These are phyloP conservation scores for Sporothrix dimorphospora DNA, from an alignment of 2,329 filamentous ascomycete genomes.

Conservation along the genomic window DNA sequence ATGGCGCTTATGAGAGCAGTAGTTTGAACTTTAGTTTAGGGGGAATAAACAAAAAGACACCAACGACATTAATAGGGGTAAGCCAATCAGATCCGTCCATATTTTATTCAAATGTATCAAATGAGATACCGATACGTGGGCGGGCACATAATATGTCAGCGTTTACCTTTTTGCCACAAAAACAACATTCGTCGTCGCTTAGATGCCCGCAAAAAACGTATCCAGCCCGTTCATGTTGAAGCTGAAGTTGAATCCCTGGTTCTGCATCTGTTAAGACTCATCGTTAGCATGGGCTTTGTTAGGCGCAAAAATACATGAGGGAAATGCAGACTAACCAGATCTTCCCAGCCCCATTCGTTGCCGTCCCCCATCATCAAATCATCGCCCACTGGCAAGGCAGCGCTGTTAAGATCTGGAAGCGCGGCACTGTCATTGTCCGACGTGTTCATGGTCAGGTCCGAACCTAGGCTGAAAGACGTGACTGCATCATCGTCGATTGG, in stretches of 20 bases:
- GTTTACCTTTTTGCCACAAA: not conserved
- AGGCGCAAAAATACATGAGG: not conserved
- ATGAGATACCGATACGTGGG: too few relatives aligned
- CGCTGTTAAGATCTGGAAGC: not conserved
- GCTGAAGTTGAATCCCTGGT: slow-evolving; percentile 35
- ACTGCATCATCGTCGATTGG: not conserved
- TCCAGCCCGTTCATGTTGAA: slow-evolving; percentile 33
- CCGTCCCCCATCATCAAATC: not conserved
- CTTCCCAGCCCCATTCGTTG: slow-evolving; percentile 35
- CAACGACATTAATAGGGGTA: not conserved
- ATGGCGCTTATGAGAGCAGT: not conserved
- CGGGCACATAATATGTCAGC: too few relatives aligned
- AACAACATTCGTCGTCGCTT: not conserved
- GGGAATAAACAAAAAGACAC: not conserved
- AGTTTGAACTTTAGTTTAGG: not conserved
- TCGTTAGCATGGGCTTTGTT: not conserved
- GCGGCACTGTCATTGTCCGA: not conserved
- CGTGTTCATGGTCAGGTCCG: slow-evolving; percentile 7
- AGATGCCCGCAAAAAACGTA: slow-evolving; percentile 28
- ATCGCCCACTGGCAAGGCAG: not conserved
- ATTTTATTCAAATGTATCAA: not conserved
- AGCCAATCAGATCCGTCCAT: not conserved
- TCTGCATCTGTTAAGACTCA: slow-evolving; percentile 31
- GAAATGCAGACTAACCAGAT: slow-evolving; percentile 31
- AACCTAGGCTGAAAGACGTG: slow-evolving; percentile 12